phyloP scores from a whole-genome alignment of 2,329 filamentous ascomycete genomes.

The Corynespora cassiicola region DNA sequence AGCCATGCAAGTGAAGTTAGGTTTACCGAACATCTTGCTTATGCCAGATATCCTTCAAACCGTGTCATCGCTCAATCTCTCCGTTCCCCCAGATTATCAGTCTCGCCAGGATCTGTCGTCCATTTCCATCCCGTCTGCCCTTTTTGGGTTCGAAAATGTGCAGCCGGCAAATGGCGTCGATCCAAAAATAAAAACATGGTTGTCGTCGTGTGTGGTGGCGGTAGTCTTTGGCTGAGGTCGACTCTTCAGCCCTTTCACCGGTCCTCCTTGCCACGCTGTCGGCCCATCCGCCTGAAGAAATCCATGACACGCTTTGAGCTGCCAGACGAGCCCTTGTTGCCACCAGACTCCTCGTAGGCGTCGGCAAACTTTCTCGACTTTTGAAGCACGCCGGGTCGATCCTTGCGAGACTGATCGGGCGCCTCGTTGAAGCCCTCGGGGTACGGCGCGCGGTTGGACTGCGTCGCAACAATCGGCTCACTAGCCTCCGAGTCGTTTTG shows the following conservation, averaged over 20 bases:
- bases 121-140: no score
- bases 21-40: no score
- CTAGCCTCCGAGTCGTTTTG: conserved; percentile 48
- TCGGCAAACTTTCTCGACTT: conserved; percentile 89
- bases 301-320: conserved; percentile 96
- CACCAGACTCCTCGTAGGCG: conserved; percentile 72
- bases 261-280: conserved; percentile 61
- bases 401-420: conserved; percentile 26
- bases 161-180: not conserved
- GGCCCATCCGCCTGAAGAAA: conserved; percentile 89
- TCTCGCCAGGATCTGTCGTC: no score
- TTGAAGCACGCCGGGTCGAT: conserved; percentile 68
- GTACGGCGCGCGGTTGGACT: conserved; percentile 41
- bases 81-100: no score
- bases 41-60: no score
- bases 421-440: conserved; percentile 42
- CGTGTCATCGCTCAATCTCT: no score
- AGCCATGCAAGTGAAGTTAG: no score
- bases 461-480: conserved; percentile 36
- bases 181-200: not conserved
- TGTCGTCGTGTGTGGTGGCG: no score
- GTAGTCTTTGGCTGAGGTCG: no score
- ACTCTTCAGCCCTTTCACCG: conserved; percentile 16
- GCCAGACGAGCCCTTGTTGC: conserved; percentile 56
- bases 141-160: no score